Percentiles rank a stretch among this genome's conserved stretches.
These are phyloP conservation scores for Pyrenochaeta sp. DNA, from an alignment of 2,329 filamentous ascomycete genomes.

Conservation along the genomic window DNA sequence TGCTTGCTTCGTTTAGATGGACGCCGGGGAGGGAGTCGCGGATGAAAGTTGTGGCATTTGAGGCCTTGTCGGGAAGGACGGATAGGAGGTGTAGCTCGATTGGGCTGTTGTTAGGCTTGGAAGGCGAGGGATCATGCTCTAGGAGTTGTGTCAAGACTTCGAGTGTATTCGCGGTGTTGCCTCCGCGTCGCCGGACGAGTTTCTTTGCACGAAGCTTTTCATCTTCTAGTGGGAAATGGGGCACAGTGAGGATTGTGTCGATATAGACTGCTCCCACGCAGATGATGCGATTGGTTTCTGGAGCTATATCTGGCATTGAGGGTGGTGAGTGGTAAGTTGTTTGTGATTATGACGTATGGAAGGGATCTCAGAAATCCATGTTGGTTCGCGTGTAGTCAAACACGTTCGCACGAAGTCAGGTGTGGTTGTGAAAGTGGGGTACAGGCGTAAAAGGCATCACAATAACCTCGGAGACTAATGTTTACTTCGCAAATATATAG, in stretches of 20 bases:
- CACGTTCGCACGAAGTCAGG: neutral
- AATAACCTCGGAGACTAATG: neutral
- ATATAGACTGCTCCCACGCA: conserved; percentile 74
- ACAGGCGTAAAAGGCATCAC: neutral
- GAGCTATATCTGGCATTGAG: neutral
- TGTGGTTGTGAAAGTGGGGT: neutral
- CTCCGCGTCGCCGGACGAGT: conserved; percentile 69
- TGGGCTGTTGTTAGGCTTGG: neutral
- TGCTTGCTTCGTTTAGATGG: conserved; percentile 61
- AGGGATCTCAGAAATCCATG: neutral
- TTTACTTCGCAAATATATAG: neutral
- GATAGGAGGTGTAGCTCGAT: conserved; percentile 50
- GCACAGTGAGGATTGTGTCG: conserved; percentile 69
- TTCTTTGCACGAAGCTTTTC: conserved; percentile 73
- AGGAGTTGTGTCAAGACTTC: conserved; percentile 71
- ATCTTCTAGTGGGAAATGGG: conserved; percentile 74
- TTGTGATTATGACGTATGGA: neutral
- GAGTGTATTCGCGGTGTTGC: conserved; percentile 76
- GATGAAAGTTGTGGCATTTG: conserved; percentile 63
- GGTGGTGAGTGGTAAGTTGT: neutral
- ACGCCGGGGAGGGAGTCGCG: conserved; percentile 62
- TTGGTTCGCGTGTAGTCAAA: neutral
- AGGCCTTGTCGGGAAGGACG: conserved; percentile 63
- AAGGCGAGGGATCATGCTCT: neutral
- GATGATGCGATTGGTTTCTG: conserved; percentile 61